Percentiles rank a stretch among this genome's conserved stretches.
Conservation (phyloP, 805 yeast genomes). For the Starmera pachycereana region DNA sequence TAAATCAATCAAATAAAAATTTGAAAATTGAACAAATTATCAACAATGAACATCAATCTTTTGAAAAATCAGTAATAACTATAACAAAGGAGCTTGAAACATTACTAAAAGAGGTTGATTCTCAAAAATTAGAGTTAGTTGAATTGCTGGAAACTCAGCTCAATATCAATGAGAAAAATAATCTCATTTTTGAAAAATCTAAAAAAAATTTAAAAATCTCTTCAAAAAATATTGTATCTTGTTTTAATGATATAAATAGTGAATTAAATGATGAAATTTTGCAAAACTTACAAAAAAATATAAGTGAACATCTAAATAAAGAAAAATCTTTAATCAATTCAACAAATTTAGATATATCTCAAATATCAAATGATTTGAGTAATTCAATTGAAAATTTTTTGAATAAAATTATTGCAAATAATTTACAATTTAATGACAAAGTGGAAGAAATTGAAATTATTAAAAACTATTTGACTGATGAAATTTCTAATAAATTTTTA, state of each 20-base stretch:
- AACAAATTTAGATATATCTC: slow-evolving; percentile 3
- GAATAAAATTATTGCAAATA: neutral
- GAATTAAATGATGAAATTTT: neutral
- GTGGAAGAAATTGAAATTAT: slow-evolving; percentile 10
- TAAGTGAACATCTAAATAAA: slow-evolving; percentile 2
- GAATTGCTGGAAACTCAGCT: slow-evolving; percentile 11
- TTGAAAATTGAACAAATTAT: slow-evolving; percentile 9
- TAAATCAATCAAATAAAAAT: slow-evolving; percentile 6
- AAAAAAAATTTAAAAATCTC: slow-evolving; percentile 4
- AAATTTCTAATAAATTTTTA: slow-evolving; percentile 6
- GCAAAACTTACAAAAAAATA: slow-evolving; percentile 3
- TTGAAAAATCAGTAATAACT: slow-evolving; percentile 11
- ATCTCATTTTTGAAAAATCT: slow-evolving; percentile 3
- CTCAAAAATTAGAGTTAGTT: slow-evolving; percentile 8
- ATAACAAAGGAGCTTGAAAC: slow-evolving; percentile 5
- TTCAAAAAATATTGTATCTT: neutral
- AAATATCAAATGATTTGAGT: slow-evolving; percentile 1
- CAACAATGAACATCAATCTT: slow-evolving; percentile 9
- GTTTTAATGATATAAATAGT: too few relatives aligned
- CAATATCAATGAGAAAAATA: slow-evolving; percentile 9
- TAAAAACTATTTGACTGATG: slow-evolving; percentile 7
- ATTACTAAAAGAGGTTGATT: slow-evolving; percentile 5
- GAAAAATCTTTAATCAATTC: slow-evolving; percentile 7
- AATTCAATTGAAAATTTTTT: slow-evolving; percentile 4
- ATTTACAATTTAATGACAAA: neutral